A percentile compares a stretch with the other conserved stretches of the same genome.
Conservation (phyloP, 768 basidiomycete genomes). For the Boletus tomentosulus region DNA sequence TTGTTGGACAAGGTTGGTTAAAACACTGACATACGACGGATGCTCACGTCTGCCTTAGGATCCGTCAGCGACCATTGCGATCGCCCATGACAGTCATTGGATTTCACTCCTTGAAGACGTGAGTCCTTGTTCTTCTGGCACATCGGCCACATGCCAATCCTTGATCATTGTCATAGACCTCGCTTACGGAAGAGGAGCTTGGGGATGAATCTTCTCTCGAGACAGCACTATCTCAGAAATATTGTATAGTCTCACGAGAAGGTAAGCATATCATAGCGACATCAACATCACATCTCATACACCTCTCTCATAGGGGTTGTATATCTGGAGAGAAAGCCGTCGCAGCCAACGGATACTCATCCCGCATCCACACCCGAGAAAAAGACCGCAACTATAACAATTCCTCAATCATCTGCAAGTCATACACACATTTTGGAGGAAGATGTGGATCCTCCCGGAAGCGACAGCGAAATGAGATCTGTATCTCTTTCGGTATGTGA, state of each 20-base stretch:
- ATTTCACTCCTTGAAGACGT: background rate
- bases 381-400: too few species aligned
- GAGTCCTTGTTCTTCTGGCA: too few species aligned
- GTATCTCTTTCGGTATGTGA: too few species aligned
- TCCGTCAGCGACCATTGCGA: background rate
- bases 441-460: too few species aligned
- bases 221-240: background rate
- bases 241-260: background rate
- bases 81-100: slow-evolving; percentile 1
- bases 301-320: background rate
- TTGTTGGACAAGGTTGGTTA: background rate
- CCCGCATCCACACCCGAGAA: too few species aligned
- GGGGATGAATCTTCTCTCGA: background rate
- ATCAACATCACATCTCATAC: background rate
- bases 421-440: too few species aligned
- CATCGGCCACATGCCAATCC: background rate
- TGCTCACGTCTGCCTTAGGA: background rate
- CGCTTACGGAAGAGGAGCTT: background rate
- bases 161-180: background rate
- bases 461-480: too few species aligned
- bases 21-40: background rate
- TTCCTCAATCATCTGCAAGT: too few species aligned
- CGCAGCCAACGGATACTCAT: background rate
- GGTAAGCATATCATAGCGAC: background rate
- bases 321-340: background rate